Base-by-base conservation (phyloP, 345 rosid species). In the Rhizophora mangle region DNA sequence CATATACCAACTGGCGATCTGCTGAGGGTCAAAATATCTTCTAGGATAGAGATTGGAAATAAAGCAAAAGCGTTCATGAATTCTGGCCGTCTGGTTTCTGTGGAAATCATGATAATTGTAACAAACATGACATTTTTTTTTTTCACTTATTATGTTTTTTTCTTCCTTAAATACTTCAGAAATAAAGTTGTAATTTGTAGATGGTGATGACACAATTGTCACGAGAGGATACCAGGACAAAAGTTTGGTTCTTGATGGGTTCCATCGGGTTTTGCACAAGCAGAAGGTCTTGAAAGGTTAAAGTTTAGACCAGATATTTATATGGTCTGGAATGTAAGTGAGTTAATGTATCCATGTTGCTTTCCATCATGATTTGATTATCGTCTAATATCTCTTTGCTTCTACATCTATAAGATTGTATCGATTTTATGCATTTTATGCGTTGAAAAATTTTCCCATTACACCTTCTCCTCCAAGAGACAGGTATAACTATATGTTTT, bases 181-280 rank as follows among this genome's bases (percentile, higher is more conserved):
- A 54, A 32, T 51, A 29, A 69, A 27, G 9, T 78, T 66, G 62
- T 71, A 22, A 52, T 75, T 52, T 72, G 36, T 60, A 91, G 95
- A 91, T 89, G 91, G 90, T 87, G 69, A 80, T 82, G 4, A 68
- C 74, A 61, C 74, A 89, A 69, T 75, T 91, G 74, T 82, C 91
- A 16, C 82, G 72, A 22, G 81, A 85, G 74, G 97, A 93, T 78
- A 89, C 83, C 64, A 86, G 83, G 82, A 81, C 81, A 69, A 82
- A 72, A 18, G 97, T 95, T 55, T 91, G 97, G 95, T 91, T 80
- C 89, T 91, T 15, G 96, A 94, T 83, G 97, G 98, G 43, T 89
- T 73, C 97, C 95, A 43, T 71, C 91, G 71, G 88, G 82, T 79
- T 80, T 70, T 72, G 67, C 97, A 31, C 96, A 94, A 81, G 90